These are phyloP conservation scores for Zasmidium angulare DNA, from an alignment of 2,329 filamentous ascomycete species.

Conservation along the genomic window DNA sequence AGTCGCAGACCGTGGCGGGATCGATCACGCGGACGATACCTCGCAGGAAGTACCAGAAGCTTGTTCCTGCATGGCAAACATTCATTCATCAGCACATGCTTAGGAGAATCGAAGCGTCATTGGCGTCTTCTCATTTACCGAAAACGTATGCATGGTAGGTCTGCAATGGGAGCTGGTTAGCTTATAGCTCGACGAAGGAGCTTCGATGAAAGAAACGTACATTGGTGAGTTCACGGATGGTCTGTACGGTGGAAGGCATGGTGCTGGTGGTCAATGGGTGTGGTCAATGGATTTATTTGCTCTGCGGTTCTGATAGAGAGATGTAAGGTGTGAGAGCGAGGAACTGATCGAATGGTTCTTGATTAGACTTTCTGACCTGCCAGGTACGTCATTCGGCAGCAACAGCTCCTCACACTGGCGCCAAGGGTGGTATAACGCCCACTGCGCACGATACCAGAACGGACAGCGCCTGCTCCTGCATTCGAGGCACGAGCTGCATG, in stretches of 20 bases:
- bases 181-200: neutral
- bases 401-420: neutral
- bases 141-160: conserved; percentile 32
- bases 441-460: neutral
- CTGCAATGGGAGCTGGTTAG: conserved; percentile 15
- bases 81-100: neutral
- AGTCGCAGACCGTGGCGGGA: conserved; percentile 34
- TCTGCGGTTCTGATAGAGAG: neutral
- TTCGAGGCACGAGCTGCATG: neutral
- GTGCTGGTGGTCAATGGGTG: neutral
- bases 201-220: neutral
- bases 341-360: neutral
- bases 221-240: conserved; percentile 9
- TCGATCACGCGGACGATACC: conserved; percentile 35
- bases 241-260: conserved; percentile 1
- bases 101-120: neutral
- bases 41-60: conserved; percentile 38
- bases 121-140: conserved; percentile 11
- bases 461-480: neutral
- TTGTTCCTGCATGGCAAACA: conserved; percentile 25
- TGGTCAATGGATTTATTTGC: neutral
- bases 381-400: neutral
- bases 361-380: neutral
- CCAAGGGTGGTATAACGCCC: neutral
- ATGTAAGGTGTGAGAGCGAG: neutral